These are phyloP conservation scores for Fusarium sarcochroum DNA, from an alignment of 2,329 filamentous ascomycete species.

Conservation along the genomic window DNA sequence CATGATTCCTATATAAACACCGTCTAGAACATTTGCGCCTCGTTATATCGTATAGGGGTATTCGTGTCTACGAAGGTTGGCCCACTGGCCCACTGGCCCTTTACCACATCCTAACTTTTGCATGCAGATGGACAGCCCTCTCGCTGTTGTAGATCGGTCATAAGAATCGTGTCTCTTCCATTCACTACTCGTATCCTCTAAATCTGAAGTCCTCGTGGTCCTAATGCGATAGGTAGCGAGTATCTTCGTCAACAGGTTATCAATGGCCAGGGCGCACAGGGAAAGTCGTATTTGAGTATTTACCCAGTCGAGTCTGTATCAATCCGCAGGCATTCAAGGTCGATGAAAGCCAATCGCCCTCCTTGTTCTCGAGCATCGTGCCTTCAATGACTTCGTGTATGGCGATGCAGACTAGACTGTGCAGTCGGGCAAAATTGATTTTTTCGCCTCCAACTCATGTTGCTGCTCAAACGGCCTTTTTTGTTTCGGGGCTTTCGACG, in stretches of 20 bases:
- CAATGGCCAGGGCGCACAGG: neutral
- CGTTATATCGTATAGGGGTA: conserved; percentile 30
- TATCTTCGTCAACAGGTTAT: accelerated
- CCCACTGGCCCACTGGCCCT: neutral
- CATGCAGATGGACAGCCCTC: neutral
- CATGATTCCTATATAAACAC: conserved; percentile 12
- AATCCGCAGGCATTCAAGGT: neutral
- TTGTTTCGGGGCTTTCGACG: neutral
- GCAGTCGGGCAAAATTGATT: neutral
- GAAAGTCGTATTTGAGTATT: neutral
- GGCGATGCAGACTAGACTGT: too few relatives aligned
- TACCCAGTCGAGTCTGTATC: neutral
- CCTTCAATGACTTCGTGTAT: neutral
- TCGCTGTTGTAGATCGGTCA: neutral
- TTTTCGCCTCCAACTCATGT: neutral
- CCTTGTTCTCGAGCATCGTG: neutral
- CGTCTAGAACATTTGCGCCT: conserved; percentile 9
- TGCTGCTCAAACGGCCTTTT: neutral
- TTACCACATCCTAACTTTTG: neutral
- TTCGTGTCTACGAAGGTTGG: conserved; percentile 9
- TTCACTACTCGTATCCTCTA: neutral
- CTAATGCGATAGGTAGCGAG: neutral
- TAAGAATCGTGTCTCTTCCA: neutral
- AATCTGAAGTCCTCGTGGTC: neutral
- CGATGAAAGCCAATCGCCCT: neutral